phyloP scores from a whole-genome alignment of 176 grass and related monocot genomes.

The Elaeis guineensis region DNA sequence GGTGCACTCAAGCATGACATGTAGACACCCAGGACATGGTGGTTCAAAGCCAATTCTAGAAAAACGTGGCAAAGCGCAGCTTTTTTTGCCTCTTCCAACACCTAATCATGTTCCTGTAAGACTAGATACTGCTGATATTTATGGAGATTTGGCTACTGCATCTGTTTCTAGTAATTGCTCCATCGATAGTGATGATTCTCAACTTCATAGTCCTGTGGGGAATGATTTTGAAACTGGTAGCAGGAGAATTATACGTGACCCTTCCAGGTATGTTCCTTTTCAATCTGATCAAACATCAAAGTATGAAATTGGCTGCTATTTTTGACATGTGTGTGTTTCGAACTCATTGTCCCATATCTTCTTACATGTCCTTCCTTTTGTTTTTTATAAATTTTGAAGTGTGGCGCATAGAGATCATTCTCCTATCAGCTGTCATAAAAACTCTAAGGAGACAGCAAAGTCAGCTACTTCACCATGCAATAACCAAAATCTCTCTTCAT shows the following conservation, averaged over 20 bases:
- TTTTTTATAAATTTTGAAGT: slow-evolving; percentile 45
- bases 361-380: background rate
- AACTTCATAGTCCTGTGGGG: slow-evolving; percentile 64
- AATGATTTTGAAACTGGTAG: slow-evolving; percentile 52
- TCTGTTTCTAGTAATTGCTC: slow-evolving; percentile 95
- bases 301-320: background rate
- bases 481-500: slow-evolving; percentile 53
- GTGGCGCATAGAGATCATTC: slow-evolving; percentile 40
- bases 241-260: slow-evolving; percentile 31
- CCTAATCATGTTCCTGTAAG: slow-evolving; percentile 44
- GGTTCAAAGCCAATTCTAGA: background rate
- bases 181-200: slow-evolving; percentile 76
- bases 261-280: slow-evolving; percentile 23
- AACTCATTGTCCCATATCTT: slow-evolving; percentile 11
- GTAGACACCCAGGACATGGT: slow-evolving; percentile 20
- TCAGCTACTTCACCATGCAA: slow-evolving; percentile 28
- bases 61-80: slow-evolving; percentile 5
- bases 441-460: slow-evolving; percentile 40
- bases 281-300: background rate
- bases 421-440: slow-evolving; percentile 34
- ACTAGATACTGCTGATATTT: slow-evolving; percentile 40
- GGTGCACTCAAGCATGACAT: background rate
- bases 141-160: slow-evolving; percentile 49
- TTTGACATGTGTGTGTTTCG: background rate
- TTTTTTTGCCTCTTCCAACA: slow-evolving; percentile 49